Conservation (phyloP, 768 basidiomycete genomes). For the Lactarius trivialis region DNA sequence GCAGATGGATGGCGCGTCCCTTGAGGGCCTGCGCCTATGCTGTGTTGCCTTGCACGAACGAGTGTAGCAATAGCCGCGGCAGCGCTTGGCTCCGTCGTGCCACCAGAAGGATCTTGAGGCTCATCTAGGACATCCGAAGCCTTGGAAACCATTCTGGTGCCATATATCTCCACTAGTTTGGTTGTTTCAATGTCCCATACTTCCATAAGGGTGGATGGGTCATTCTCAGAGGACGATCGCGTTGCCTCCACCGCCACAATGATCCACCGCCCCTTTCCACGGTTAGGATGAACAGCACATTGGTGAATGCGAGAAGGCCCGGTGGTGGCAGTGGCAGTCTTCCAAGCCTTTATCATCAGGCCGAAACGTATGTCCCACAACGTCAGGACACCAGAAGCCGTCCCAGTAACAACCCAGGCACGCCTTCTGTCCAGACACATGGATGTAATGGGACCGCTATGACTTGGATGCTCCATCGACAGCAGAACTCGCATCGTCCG, state of each 20-base stretch:
- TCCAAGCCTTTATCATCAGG: slow-evolving; percentile 82
- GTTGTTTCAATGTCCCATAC: slow-evolving; percentile 92
- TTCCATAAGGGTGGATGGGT: slow-evolving; percentile 50
- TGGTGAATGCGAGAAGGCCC: slow-evolving; percentile 61
- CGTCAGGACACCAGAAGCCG: slow-evolving; percentile 74
- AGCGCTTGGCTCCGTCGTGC: slow-evolving; percentile 54
- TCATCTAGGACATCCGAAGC: slow-evolving; percentile 46
- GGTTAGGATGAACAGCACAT: slow-evolving; percentile 76
- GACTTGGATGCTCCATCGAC: slow-evolving; percentile 75
- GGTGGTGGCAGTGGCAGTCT: slow-evolving; percentile 50
- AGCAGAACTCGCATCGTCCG: slow-evolving; percentile 75
- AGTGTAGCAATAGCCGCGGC: slow-evolving; percentile 75
- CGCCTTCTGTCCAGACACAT: slow-evolving; percentile 79
- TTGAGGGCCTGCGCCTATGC: slow-evolving; percentile 23
- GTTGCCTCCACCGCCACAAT: slow-evolving; percentile 68
- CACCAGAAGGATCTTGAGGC: slow-evolving; percentile 44
- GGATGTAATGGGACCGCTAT: slow-evolving; percentile 81
- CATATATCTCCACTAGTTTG: slow-evolving; percentile 71
- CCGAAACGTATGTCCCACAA: slow-evolving; percentile 97
- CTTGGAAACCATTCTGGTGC: slow-evolving; percentile 44
- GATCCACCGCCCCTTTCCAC: slow-evolving; percentile 85
- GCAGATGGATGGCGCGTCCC: slow-evolving; percentile 23
- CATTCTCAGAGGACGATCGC: slow-evolving; percentile 31
- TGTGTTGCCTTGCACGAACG: slow-evolving; percentile 59
- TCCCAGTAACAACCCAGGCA: slow-evolving; percentile 87